Base-by-base conservation (phyloP, 2,329 filamentous ascomycete genomes). In the Geosmithia morbida region DNA sequence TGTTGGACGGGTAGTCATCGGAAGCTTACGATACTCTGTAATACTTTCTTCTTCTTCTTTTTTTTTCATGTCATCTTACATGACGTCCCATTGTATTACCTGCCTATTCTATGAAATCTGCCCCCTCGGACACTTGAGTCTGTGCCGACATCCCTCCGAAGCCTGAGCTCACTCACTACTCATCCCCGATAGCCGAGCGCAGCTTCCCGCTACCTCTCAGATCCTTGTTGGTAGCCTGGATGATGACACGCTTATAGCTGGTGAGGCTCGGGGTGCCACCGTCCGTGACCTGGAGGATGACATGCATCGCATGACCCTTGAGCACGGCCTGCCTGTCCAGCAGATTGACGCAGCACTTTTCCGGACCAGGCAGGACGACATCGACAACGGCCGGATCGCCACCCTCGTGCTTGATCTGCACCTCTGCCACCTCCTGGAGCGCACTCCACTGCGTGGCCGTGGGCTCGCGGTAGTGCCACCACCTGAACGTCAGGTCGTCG, bases 271-370 rank as follows among this genome's bases (percentile, higher is more conserved):
- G 67, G 3, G 56, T 57, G 13, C 33, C 71, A 18, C 59, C 55
- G 48, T 72, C 66, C 7, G 57, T 67, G 4, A 74, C 69, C 51
- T 73, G 67, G 1, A 76, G 58, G 22, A 76, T 67, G 40, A 74
- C 50, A 56, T 74, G 71, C 51, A 73, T 57, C 42, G 65, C 51
- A 55, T 72, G 64, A 2, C 71, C 70, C 46, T 60, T 58, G 3
- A 54, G 57, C 29, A 66, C 50, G 13, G 64, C 58, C 43, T 62
- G 56, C 18, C 60, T 54, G 44, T 56, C 58, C 17, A 65, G 10
- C 61, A 66, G 40, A 63, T 55, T 54, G 1, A 51, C 33, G 11
- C 33, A 37, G 33, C 33, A 69, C 50, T 66, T 64, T 18, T 70
- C 67, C 0, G 64, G 59, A 3, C 57, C 54, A 4, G 68, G 69